Evolutionary conservation across 2,329 filamentous ascomycete genomes (phyloP), one percentile per base, ranked within the genome.

Genomic region (Coniella vitis): DNA sequence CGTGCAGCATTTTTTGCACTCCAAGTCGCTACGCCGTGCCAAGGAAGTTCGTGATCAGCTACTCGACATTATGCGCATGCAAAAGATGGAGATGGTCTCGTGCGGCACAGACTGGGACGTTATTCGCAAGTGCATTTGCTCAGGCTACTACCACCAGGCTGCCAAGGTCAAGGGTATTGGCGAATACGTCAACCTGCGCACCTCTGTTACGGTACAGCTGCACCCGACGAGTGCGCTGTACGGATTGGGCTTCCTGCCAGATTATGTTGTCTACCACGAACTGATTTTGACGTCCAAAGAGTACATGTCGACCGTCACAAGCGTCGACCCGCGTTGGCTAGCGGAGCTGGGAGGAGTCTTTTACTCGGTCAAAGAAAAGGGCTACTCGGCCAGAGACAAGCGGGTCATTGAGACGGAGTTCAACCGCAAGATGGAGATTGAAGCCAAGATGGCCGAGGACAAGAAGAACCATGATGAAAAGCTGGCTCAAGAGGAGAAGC

Each of bases 261-360:
- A 98, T 63, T 97, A 97, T 62, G 89, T 98, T 45, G 83, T 98
- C 37, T 98, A 98, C 68, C 93, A 98, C 72, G 93, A 98, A 67
- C 79, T 98, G 51, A 95, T 98, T 59, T 80, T 98, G 53, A 98
- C 93, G 0, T 88, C 84, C 49, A 96, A 95, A 64, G 93, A 97
- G 64, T 98, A 97, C 71, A 96, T 98, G 83, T 94, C 88, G 3
- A 95, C 89, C 4, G 93, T 98, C 9, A 98, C 93, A 4, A 82
- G 89, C 1, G 93, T 98, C 1, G 93, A 98, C 64, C 91, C 93
- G 45, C 89, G 94, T 63, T 98, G 93, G 93, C 79, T 98, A 36
- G 93, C 93, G 7, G 93, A 98, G 63, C 74, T 98, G 5, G 93
- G 94, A 31, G 93, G 90, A 2, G 93, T 98, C 0, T 98, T 98